Percentiles rank a stretch among this genome's conserved stretches.
Conservation (phyloP, 192 early-diverging fungal genomes). For the Cetraspora pellucida region DNA sequence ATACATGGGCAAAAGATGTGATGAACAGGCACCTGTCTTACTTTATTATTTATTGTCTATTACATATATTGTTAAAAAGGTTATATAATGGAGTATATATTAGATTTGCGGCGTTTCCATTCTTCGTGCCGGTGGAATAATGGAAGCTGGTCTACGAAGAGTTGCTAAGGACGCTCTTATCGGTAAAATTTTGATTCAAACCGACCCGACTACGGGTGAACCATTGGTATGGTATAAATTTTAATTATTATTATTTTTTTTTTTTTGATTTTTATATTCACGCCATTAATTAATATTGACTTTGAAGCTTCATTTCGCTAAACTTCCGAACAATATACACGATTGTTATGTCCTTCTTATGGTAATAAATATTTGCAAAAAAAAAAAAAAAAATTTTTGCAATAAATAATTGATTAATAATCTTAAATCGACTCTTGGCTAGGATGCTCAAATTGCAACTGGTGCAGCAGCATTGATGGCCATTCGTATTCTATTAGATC, state of each 20-base stretch:
- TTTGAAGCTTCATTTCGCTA: constrained; percentile 78
- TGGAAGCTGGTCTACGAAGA: constrained; percentile 84
- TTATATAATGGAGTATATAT: neutral
- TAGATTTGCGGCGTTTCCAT: constrained; percentile 80
- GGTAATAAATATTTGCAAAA: constrained; percentile 31
- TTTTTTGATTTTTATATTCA: too few species aligned
- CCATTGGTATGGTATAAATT: constrained; percentile 50
- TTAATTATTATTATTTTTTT: too few species aligned
- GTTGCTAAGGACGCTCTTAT: constrained; percentile 80
- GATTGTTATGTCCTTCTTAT: constrained; percentile 71
- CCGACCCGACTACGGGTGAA: constrained; percentile 76
- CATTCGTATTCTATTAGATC: constrained; percentile 88
- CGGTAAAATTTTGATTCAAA: constrained; percentile 92
- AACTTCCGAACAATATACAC: constrained; percentile 69
- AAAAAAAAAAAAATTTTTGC: too few species aligned
- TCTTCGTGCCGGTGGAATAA: constrained; percentile 85
- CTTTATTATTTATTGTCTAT: neutral
- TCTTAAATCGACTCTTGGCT: constrained; percentile 36
- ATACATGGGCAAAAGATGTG: constrained; percentile 53
- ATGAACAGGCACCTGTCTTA: constrained; percentile 39
- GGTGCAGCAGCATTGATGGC: constrained; percentile 97
- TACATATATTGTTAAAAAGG: neutral
- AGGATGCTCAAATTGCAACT: constrained; percentile 88
- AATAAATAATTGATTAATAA: neutral
- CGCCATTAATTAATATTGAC: too few species aligned